Conservation (phyloP, 1,284 basidiomycete genomes). For the Ceratobasidium sp. region DNA sequence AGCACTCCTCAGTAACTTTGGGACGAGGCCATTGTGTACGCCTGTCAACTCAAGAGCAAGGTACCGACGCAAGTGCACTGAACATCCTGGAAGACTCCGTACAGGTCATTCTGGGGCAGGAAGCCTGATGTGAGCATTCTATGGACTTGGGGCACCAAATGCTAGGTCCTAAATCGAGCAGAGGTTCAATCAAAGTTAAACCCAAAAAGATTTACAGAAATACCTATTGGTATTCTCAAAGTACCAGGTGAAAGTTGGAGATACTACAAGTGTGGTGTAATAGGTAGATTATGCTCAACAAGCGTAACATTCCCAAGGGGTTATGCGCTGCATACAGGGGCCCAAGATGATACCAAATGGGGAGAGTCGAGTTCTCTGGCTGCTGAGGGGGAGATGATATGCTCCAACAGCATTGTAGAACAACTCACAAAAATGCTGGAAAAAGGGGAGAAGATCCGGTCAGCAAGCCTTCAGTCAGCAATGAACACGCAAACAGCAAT, state of each 20-base stretch:
- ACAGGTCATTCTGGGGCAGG: constrained; percentile 50
- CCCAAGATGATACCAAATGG: constrained; percentile 15
- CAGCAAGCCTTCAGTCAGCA: no score
- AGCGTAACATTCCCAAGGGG: constrained; percentile 6
- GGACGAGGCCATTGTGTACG: constrained; percentile 50
- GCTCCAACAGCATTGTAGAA: constrained; percentile 16
- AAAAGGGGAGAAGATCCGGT: constrained; percentile 12
- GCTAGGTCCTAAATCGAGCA: constrained; percentile 32
- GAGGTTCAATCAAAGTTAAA: neutral
- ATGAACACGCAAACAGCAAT: neutral
- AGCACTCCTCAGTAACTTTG: constrained; percentile 31
- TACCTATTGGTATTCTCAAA: constrained; percentile 9
- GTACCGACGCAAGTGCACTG: constrained; percentile 55
- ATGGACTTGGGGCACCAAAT: constrained; percentile 7
- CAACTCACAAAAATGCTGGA: constrained; percentile 14
- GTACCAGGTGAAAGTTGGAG: constrained; percentile 26
- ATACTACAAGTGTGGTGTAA: constrained; percentile 13
- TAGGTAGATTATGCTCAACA: neutral
- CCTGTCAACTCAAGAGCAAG: constrained; percentile 60
- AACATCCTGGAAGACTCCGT: constrained; percentile 55
- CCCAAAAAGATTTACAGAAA: constrained; percentile 12
- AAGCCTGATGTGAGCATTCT: constrained; percentile 56
- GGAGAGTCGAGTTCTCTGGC: constrained; percentile 11
- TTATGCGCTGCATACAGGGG: constrained; percentile 9
- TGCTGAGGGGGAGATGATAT: constrained; percentile 34